Percentiles rank a stretch among this genome's conserved stretches.
Conservation (phyloP, 2,329 filamentous ascomycete genomes). For the Fusarium guadeloupense region DNA sequence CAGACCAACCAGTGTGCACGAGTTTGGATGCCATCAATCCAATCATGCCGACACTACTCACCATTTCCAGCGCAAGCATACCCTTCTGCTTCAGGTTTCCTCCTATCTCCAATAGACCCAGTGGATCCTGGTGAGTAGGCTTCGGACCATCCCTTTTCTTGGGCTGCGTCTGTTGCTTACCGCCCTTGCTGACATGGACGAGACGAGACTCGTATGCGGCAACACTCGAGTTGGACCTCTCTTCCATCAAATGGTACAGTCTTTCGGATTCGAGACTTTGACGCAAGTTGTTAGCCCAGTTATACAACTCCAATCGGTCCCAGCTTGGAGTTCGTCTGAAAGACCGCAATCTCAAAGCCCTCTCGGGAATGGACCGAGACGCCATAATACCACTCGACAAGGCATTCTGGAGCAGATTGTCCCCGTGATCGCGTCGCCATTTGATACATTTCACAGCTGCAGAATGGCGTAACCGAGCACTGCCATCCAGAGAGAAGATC, state of each 20-base stretch:
- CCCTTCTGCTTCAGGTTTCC: conserved; percentile 72
- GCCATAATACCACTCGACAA: conserved; percentile 27
- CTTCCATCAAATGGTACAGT: conserved; percentile 35
- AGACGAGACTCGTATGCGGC: conserved; percentile 31
- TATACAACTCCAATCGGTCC: conserved; percentile 48
- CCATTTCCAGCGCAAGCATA: conserved; percentile 74
- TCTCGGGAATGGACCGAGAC: conserved; percentile 27
- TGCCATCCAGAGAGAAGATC: conserved; percentile 80
- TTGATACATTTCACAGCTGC: conserved; percentile 83
- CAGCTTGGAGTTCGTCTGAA: conserved; percentile 37
- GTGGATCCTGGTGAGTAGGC: conserved; percentile 71
- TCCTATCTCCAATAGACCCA: conserved; percentile 77
- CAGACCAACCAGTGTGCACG: conserved; percentile 41
- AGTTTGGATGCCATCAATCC: conserved; percentile 76
- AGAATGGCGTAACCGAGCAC: conserved; percentile 82
- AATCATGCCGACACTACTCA: conserved; percentile 78
- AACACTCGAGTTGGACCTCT: conserved; percentile 20
- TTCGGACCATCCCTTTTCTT: conserved; percentile 13
- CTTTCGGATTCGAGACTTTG: conserved; percentile 49
- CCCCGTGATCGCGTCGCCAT: conserved; percentile 64
- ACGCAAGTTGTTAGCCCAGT: conserved; percentile 51
- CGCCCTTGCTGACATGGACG: conserved; percentile 17
- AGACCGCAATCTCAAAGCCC: conserved; percentile 28
- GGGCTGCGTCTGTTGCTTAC: neutral
- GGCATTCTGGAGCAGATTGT: conserved; percentile 29